Conservation (phyloP, 495 filamentous ascomycete species). For the Penicillium psychrofluorescens region DNA sequence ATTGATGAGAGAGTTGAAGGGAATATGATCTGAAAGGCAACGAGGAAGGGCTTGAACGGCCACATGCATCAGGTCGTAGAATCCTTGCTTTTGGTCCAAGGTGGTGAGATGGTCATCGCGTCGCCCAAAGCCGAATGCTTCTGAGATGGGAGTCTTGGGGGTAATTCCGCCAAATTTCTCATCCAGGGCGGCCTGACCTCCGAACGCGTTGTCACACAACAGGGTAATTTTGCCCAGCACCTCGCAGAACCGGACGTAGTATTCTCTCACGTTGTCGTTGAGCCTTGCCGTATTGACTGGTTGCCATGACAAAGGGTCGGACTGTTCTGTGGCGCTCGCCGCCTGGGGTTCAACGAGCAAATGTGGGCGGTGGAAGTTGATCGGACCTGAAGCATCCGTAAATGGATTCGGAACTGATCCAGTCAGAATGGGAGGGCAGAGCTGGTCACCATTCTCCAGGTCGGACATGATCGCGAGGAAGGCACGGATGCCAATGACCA, state of each 20-base stretch:
- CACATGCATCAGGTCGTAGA: conserved; percentile 91
- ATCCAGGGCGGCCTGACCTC: conserved; percentile 88
- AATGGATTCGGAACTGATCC: conserved; percentile 40
- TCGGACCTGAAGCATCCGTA: conserved; percentile 25
- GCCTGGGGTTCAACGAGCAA: conserved; percentile 30
- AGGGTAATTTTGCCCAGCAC: conserved; percentile 93
- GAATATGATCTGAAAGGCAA: conserved; percentile 82
- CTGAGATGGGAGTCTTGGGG: conserved; percentile 88
- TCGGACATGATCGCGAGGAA: conserved; percentile 91
- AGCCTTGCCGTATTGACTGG: conserved; percentile 71
- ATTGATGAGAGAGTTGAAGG: conserved; percentile 91
- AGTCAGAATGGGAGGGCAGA: conserved; percentile 74
- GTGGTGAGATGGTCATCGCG: conserved; percentile 70
- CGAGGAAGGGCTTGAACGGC: conserved; percentile 92
- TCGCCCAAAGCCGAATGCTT: conserved; percentile 83
- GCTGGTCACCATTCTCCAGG: conserved; percentile 75
- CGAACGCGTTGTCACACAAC: conserved; percentile 92
- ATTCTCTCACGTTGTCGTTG: conserved; percentile 67
- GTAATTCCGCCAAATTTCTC: conserved; percentile 84
- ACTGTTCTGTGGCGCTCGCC: conserved; percentile 27
- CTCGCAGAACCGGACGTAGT: conserved; percentile 86
- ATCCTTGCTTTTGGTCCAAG: conserved; percentile 83
- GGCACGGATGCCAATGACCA: conserved; percentile 88
- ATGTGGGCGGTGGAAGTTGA: conserved; percentile 31
- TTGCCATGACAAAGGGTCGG: conserved; percentile 35